These are phyloP conservation scores for Nicotiana attenuata DNA, from an alignment of 257 asterid genomes.

Conservation along the genomic window DNA sequence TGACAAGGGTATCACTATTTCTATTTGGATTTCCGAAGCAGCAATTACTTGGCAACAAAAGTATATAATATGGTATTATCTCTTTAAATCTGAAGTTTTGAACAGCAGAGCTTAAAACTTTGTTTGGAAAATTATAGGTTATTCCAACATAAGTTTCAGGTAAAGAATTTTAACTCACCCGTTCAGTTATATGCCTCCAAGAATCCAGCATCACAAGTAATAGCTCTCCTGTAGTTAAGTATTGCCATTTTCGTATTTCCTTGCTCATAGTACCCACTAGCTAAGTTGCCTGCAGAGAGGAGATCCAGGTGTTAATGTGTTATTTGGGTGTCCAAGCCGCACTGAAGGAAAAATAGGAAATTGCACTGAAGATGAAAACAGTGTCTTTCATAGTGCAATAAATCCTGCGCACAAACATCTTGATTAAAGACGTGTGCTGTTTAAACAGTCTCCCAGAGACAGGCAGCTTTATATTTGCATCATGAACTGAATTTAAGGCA, in stretches of 20 bases:
- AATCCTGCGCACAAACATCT: background rate
- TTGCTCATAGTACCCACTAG: conserved; percentile 87
- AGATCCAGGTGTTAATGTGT: background rate
- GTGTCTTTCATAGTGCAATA: background rate
- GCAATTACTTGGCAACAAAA: too few species aligned
- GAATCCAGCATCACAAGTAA: conserved; percentile 83
- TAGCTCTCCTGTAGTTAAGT: conserved; percentile 81
- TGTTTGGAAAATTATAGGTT: too few species aligned
- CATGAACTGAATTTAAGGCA: background rate
- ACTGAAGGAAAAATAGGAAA: background rate
- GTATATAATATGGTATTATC: too few species aligned
- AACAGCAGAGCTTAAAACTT: too few species aligned
- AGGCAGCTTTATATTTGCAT: background rate
- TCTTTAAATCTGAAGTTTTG: too few species aligned
- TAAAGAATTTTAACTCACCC: too few species aligned
- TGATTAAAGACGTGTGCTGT: background rate
- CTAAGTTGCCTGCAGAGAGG: conserved; percentile 74
- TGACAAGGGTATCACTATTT: too few species aligned
- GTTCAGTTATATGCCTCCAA: conserved; percentile 75
- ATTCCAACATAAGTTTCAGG: too few species aligned
- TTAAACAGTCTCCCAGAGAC: background rate
- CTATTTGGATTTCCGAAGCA: too few species aligned
- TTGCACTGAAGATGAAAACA: background rate
- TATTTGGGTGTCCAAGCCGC: background rate
- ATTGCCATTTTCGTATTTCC: conserved; percentile 94